Evolutionary conservation across 495 filamentous ascomycete species (phyloP), one percentile per base, ranked within the genome.

Genomic region (Tuber umbilicatum): DNA sequence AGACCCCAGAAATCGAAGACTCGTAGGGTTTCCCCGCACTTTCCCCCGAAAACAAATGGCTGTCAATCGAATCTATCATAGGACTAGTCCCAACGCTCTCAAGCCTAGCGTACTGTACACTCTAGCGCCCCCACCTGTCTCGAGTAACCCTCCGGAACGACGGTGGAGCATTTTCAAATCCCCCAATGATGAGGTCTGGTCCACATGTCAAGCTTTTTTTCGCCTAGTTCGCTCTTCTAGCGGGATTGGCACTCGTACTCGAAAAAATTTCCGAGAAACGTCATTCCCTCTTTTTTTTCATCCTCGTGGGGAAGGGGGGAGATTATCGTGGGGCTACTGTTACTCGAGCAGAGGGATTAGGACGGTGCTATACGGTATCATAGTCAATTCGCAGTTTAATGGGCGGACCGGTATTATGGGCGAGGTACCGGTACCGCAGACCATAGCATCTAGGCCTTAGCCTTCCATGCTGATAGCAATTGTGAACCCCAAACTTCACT

Each of bases 31-130:
- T 55, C 47, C 47, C 47, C 47, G 47, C 47, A 55, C 47, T 55
- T 55, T 27, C n/a, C 45, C 47, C n/a, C 21, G 47, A 55, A 55
- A 23, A 55, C 47, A 55, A 55, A 55, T 55, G 47, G 47, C 47
- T 55, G 47, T 55, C 47, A 55, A 55, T 55, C 47, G 47, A n/a
- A 27, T n/a, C 47, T 23, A 55, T 55, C 47, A 55, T 55, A 55
- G 47, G 47, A 55, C 47, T n/a, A 55, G 47, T n/a, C 47, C 14
- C 47, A 27, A 55, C 47, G 23, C 47, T 55, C 47, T n/a, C n/a
- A n/a, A n/a, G n/a, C n/a, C n/a, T 27, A 27, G 47, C 47, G 47
- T 55, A 9, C 47, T 23, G 47, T 55, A 9, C 47, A n/a, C 47
- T 55, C 23, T 55, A 55, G 47, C 47, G 23, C 47, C 47, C 47